Evolutionary conservation across 805 yeast genomes (phyloP).

Genomic region (Candida tibetensis): DNA sequence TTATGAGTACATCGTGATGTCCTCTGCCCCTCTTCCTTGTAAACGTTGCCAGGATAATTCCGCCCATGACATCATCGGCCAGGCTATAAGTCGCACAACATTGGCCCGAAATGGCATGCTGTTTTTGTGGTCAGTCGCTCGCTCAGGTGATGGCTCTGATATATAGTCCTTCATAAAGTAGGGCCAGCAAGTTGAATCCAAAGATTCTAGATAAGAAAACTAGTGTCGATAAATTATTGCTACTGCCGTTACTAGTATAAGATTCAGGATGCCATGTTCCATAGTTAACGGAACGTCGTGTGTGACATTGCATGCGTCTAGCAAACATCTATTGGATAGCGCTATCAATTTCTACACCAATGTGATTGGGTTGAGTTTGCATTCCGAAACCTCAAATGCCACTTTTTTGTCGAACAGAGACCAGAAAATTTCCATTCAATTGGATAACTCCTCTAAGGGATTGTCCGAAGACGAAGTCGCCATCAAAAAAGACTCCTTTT

Average conservation of each 20-base stretch:
- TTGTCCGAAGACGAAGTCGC: constrained; percentile 18
- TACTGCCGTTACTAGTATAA: too few relatives aligned
- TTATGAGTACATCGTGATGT: too few relatives aligned
- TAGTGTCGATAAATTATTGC: too few relatives aligned
- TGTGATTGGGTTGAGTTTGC: constrained; percentile 22
- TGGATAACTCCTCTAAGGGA: constrained; percentile 14
- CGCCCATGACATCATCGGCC: too few relatives aligned
- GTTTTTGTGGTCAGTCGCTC: too few relatives aligned
- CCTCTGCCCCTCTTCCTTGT: too few relatives aligned
- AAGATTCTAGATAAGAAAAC: too few relatives aligned
- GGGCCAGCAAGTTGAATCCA: too few relatives aligned
- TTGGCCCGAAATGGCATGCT: constrained; percentile 1
- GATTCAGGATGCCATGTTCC: constrained; percentile 30
- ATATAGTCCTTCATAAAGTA: too few relatives aligned
- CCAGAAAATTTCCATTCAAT: constrained; percentile 19
- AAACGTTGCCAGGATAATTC: too few relatives aligned
- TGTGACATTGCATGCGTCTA: constrained; percentile 52
- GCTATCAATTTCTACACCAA: constrained; percentile 58
- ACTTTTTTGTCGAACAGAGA: constrained; percentile 23
- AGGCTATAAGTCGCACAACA: too few relatives aligned
- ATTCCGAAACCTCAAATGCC: constrained; percentile 17
- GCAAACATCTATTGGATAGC: constrained; percentile 37
- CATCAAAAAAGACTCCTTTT: constrained; percentile 11
- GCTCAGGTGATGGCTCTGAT: too few relatives aligned
- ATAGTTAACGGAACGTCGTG: constrained; percentile 58